phyloP scores from a whole-genome alignment of 176 grass and related monocot species.

The Oryza longistaminata region DNA sequence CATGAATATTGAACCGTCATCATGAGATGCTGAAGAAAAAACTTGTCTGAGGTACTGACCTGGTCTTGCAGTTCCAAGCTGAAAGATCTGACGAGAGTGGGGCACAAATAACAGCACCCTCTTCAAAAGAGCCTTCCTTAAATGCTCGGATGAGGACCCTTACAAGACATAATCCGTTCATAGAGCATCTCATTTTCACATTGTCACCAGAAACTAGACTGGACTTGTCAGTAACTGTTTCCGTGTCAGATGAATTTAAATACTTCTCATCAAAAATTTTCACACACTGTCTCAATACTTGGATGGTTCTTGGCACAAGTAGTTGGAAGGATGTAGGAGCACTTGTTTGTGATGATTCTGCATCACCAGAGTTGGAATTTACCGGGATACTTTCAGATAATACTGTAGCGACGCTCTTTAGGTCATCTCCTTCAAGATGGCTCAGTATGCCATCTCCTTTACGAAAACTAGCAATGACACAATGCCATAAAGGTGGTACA shows the following conservation, averaged over 20 bases:
- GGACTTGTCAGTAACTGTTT: conserved; percentile 18
- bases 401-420: conserved; percentile 6
- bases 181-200: conserved; percentile 1
- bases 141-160: conserved; percentile 66
- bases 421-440: conserved; percentile 23
- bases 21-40: conserved; percentile 28
- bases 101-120: conserved; percentile 78
- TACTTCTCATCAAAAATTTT: conserved; percentile 41
- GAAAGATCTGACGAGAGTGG: conserved; percentile 68
- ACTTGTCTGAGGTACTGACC: conserved; percentile 35
- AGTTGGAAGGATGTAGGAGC: conserved; percentile 34
- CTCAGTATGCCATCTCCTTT: conserved; percentile 43
- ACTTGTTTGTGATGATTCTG: conserved; percentile 24
- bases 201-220: conserved; percentile 25
- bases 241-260: conserved; percentile 33
- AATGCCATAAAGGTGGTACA: conserved; percentile 65
- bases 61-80: conserved; percentile 75
- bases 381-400: conserved; percentile 12
- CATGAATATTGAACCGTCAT: neutral
- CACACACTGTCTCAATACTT: conserved; percentile 49
- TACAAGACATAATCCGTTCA: conserved; percentile 56
- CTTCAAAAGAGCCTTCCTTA: conserved; percentile 87
- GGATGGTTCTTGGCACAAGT: conserved; percentile 55
- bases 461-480: conserved; percentile 37
- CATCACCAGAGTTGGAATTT: conserved; percentile 29